phyloP scores from a whole-genome alignment of 305 asterid species.

The Andrographis paniculata region DNA sequence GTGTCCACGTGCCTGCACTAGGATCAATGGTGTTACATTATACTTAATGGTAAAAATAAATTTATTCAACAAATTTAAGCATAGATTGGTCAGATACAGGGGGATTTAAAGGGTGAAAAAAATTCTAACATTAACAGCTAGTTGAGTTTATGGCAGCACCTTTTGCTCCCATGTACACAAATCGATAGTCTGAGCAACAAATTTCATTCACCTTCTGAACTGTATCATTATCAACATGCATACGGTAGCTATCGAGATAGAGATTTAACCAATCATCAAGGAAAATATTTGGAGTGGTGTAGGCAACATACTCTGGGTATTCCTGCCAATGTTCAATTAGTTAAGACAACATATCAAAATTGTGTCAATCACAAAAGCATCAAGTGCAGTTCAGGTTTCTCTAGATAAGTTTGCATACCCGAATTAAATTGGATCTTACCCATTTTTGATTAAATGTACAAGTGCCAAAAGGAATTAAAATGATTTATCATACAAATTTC shows the following conservation, averaged over 20 bases:
- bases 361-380: background rate
- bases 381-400: too few species aligned
- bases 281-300: conserved; percentile 59
- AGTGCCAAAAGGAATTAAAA: conserved; percentile 23
- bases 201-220: conserved; percentile 47
- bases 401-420: too few species aligned
- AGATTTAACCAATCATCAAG: conserved; percentile 92
- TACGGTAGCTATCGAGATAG: conserved; percentile 72
- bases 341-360: conserved; percentile 5
- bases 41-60: too few species aligned
- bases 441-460: too few species aligned
- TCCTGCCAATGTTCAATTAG: conserved; percentile 50
- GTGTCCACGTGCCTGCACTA: conserved; percentile 88
- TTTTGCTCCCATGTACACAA: conserved; percentile 92
- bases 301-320: conserved; percentile 77
- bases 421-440: too few species aligned
- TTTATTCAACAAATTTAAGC: too few species aligned
- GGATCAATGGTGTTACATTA: conserved; percentile 10
- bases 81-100: too few species aligned
- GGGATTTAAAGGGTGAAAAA: too few species aligned
- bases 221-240: conserved; percentile 59
- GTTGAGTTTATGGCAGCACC: conserved; percentile 40
- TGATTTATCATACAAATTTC: too few species aligned
- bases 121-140: background rate
- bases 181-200: conserved; percentile 91